Evolutionary conservation across 176 grass and related monocot species (phyloP), one percentile per base, ranked within the genome.

Genomic region (Avena insularis): DNA sequence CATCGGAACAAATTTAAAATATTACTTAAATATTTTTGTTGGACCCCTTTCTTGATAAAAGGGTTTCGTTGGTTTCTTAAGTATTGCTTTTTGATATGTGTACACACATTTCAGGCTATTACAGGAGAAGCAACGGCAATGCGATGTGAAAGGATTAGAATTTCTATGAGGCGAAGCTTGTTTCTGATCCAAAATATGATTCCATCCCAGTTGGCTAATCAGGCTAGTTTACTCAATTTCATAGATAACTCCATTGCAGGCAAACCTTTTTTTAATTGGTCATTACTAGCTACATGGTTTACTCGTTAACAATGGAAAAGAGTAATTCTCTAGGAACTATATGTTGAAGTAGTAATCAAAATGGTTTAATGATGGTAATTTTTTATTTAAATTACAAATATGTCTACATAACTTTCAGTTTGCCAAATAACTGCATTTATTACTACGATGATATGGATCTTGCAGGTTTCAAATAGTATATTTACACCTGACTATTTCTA

Each of bases 171-270:
- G 81, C 74, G 86, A 60, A 97, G 92, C 83, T 91, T 97, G 55
- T 94, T 90, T 78, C 82, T 73, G 69, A 87, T 97, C 88, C 95
- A 97, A 79, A 94, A 88, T 87, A 86, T 97, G 90, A 91, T 97
- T 60, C 91, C 86, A 25, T 63, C 85, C 55, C 8, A 81, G 63
- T 79, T 97, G 36, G 92, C 89, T 78, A 45, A 83, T 88, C 89
- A 97, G 95, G 95, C 85, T 85, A 80, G 73, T 88, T 79, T n/a
- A 87, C 53, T 82, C 51, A 7, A 31, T 50, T 83, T 69, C 5
- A 35, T 53, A 60, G 23, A 58, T 84, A 8, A 47, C 15, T 8
- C 15, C 29, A 75, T n/a, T 35, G 54, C 7, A 33, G 12, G 27
- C 23, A 35, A 35, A 19, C 0, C 36, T 75, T 59, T 84, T 15